phyloP scores from a whole-genome alignment of 2,329 filamentous ascomycete species.

The Fusarium hostae region DNA sequence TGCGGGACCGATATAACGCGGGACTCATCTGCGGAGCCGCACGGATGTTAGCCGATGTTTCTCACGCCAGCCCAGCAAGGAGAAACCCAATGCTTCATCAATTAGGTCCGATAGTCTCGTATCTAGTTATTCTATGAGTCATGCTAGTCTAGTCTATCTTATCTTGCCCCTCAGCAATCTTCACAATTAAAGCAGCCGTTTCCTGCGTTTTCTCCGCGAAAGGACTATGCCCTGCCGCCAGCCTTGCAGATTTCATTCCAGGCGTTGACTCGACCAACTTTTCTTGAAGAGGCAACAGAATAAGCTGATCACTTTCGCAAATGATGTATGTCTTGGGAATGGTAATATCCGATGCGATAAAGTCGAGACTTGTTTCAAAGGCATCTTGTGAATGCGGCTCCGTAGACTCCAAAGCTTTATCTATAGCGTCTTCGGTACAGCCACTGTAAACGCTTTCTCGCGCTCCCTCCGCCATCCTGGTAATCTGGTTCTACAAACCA shows the following conservation, averaged over 20 bases:
- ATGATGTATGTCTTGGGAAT: constrained; percentile 15
- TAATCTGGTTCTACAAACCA: neutral
- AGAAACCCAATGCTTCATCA: neutral
- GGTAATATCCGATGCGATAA: constrained; percentile 13
- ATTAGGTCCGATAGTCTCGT: neutral
- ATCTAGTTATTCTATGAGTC: neutral
- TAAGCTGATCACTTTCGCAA: constrained; percentile 13
- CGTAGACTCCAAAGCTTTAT: neutral
- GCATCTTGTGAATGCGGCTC: constrained; percentile 23
- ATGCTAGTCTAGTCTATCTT: neutral
- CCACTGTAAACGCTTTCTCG: neutral
- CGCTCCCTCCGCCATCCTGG: neutral
- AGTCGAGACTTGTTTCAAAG: constrained; percentile 16
- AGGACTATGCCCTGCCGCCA: constrained; percentile 14
- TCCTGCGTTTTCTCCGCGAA: constrained; percentile 1
- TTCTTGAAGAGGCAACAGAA: neutral
- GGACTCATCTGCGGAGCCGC: neutral
- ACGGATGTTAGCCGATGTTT: neutral
- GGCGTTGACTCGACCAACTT: constrained; percentile 3
- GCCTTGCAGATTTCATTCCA: constrained; percentile 4
- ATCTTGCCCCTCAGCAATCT: no score
- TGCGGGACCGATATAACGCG: neutral
- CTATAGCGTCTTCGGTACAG: neutral
- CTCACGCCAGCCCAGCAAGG: neutral
- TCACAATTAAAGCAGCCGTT: neutral